phyloP scores from a whole-genome alignment of 2,329 filamentous ascomycete genomes.

The Neonectria sp. region DNA sequence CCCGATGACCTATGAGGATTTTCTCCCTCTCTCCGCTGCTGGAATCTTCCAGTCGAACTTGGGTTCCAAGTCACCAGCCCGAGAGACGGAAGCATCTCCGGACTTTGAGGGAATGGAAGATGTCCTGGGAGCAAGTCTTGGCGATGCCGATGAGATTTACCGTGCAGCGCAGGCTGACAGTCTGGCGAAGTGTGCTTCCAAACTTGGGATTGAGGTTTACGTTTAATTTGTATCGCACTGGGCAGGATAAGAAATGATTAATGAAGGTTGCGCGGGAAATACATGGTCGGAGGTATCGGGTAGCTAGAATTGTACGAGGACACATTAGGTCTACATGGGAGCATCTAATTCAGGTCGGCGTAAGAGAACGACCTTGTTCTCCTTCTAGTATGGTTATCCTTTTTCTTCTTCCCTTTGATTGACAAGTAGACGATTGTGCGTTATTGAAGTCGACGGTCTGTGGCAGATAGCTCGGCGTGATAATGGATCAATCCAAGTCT shows the following conservation, averaged over 20 bases:
- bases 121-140: constrained; percentile 18
- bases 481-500: no score
- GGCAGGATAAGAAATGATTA: neutral
- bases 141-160: constrained; percentile 36
- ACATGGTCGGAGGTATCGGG: neutral
- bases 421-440: no score
- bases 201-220: constrained; percentile 27
- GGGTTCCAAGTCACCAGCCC: constrained; percentile 21
- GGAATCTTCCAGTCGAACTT: constrained; percentile 65
- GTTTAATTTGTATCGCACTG: neutral
- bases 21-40: constrained; percentile 65
- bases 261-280: neutral
- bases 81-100: constrained; percentile 10
- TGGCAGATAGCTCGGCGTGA: no score
- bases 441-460: no score
- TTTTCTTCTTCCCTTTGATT: no score
- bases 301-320: neutral
- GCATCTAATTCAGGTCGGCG: no score
- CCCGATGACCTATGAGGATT: constrained; percentile 68
- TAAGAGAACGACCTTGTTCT: no score
- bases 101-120: constrained; percentile 34
- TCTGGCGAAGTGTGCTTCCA: constrained; percentile 43
- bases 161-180: constrained; percentile 29
- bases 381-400: no score
- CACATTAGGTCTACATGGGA: neutral